Base-by-base conservation (phyloP, 2,329 filamentous ascomycete species). In the Aspergillus nomiae region DNA sequence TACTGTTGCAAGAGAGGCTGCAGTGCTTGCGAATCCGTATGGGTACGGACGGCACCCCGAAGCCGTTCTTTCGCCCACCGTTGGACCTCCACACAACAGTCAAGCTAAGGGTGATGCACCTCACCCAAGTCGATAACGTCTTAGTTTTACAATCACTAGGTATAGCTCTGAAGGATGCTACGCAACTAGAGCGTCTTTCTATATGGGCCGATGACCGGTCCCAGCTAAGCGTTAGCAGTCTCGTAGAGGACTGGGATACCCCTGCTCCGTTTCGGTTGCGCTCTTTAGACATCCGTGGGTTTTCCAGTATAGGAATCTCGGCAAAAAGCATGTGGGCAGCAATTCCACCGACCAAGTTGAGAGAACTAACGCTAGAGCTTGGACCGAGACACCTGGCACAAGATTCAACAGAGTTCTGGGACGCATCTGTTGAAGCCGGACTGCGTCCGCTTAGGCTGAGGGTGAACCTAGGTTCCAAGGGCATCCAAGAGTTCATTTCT, bases 31-130 rank as follows among this genome's bases (percentile, higher is more conserved):
- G 53, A n/a, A 51, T 60, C 2, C 51, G 59, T 19, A 36, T 60
- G 51, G 59, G 59, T 36, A 60, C 59, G 16, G 10, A 60, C 41
- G 56, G 36, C 38, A 60, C 59, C 7, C 59, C 59, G 24, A 56
- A 60, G 38, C 59, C 51, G n/a, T 60, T 55, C 41, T 60, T 56
- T 38, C 59, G 41, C 11, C 59, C 59, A 8, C 8, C 38, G 12
- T 36, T 60, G 41, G 16, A 34, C 19, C 21, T 60, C 11, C 51
- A 56, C 8, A 34, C 30, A 12, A n/a, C 34, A 5, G n/a, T 56
- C 6, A 43, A 34, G 16, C 6, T 60, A 21, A 60, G 21, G 26
- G 48, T 32, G 16, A 38, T 60, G 11, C 38, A 43, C 11, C 50
- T 60, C 36, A 41, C 54, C 19, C 50, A 60, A 6, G 21, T 60